These are phyloP conservation scores for Yamadazyma blattariae DNA, from an alignment of 1,139 yeast genomes.

Conservation along the genomic window DNA sequence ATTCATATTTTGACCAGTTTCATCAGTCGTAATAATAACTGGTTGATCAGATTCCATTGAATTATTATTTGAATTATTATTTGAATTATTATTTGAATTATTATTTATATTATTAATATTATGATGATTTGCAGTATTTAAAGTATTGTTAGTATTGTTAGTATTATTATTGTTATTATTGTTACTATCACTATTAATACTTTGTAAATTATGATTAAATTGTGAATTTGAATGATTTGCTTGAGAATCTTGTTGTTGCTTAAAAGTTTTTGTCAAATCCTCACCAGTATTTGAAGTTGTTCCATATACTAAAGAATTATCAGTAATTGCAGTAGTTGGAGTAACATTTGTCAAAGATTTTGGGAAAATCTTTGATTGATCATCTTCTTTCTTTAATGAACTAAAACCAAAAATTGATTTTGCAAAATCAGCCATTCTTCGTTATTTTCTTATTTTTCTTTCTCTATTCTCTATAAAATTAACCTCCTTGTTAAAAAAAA, in stretches of 20 bases:
- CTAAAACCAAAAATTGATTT: constrained; percentile 60
- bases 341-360: constrained; percentile 19
- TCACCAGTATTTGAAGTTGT: constrained; percentile 41
- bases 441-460: too few relatives aligned
- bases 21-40: constrained; percentile 46
- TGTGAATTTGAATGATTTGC: neutral
- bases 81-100: neutral
- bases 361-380: constrained; percentile 22
- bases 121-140: neutral
- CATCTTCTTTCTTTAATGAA: constrained; percentile 38
- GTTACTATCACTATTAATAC: neutral
- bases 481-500: too few relatives aligned
- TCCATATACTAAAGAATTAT: constrained; percentile 64
- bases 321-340: constrained; percentile 69
- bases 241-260: constrained; percentile 9
- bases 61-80: neutral
- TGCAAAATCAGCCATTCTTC: constrained; percentile 68
- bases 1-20: constrained; percentile 36
- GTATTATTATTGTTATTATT: neutral
- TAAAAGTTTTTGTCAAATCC: constrained; percentile 9
- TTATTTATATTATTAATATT: constrained; percentile 4
- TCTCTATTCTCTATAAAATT: too few relatives aligned
- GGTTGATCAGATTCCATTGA: constrained; percentile 16
- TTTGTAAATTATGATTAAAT: neutral
- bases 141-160: constrained; percentile 3